Evolutionary conservation across 2,329 filamentous ascomycete species (phyloP).

Genomic region (Neurospora sp.): DNA sequence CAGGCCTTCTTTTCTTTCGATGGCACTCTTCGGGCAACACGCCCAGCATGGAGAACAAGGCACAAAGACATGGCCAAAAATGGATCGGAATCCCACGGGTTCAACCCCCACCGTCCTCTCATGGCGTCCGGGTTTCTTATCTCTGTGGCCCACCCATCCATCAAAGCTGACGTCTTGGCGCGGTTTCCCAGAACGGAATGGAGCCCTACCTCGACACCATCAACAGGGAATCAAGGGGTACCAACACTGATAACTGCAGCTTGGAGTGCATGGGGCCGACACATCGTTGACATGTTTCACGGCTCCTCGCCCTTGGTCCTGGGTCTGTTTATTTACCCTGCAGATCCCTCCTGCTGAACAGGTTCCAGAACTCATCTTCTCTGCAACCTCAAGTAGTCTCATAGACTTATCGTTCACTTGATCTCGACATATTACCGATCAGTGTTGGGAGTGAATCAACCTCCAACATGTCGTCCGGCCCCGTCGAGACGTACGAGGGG

Average conservation of each 20-base stretch:
- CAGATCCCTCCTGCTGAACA: conserved; percentile 4
- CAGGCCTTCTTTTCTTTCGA: too few species aligned
- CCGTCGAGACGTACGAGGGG: conserved; percentile 38
- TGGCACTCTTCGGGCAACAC: background rate
- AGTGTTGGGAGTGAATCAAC: background rate
- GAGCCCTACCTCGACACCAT: background rate
- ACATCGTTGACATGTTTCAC: background rate
- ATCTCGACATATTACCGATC: background rate
- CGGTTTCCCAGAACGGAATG: conserved; percentile 11
- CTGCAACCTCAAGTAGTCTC: conserved; percentile 5
- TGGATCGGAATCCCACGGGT: conserved; percentile 5
- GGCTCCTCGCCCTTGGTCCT: background rate
- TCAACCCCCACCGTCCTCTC: conserved; percentile 8
- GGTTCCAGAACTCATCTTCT: conserved; percentile 4
- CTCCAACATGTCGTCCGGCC: conserved; percentile 24
- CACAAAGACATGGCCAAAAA: background rate
- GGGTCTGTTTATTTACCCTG: conserved; percentile 11
- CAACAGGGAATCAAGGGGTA: background rate
- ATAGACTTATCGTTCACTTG: background rate
- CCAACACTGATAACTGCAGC: background rate
- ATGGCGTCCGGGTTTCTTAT: conserved; percentile 9
- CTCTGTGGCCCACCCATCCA: conserved; percentile 5
- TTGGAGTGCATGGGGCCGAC: background rate
- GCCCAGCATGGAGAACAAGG: background rate
- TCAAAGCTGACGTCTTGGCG: conserved; percentile 7